Evolutionary conservation across 1,284 basidiomycete genomes (phyloP), one percentile per base, ranked within the genome.

Genomic region (Irpex sp.): DNA sequence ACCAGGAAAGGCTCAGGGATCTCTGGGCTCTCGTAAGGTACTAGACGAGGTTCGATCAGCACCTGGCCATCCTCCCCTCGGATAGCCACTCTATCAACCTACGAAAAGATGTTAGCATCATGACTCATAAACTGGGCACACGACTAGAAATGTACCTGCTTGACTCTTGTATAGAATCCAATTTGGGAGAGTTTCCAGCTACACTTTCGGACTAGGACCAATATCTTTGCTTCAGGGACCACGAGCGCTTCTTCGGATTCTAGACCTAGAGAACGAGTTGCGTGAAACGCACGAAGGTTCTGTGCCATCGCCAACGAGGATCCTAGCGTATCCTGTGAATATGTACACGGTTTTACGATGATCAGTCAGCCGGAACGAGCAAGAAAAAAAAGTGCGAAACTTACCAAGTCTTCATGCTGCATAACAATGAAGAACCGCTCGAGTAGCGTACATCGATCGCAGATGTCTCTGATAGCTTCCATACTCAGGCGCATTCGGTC

Each of bases 1-100:
- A 91, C 88, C 46, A 89, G 78, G 66, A 92, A 90, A 57, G 84
- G 83, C 66, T 91, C 89, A 49, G 90, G 90, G 11, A 92, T 77
- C 67, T 88, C 87, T 4, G 83, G 82, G 61, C 76, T 82, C 67
- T 89, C 87, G 66, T 87, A 89, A 0, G 78, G 76, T 3, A 73
- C 77, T 4, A 92, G 74, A 2, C 68, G 71, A 4, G 78, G 78
- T 54, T 76, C 72, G 11, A 76, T 69, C 6, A 69, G 70, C 35
- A 81, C 72, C 31, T 67, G 69, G 0, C 81, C 80, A 47, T 77
- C 70, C 31, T 76, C 77, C 5, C 76, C 73, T 4, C 71, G 66
- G 1, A 56, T 58, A 0, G 60, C 39, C 5, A 83, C 74, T 21
- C 83, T 78, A 57, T 79, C 76, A 9, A 90, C 80, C 88, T 90